These are phyloP conservation scores for Exophiala alcalophila DNA, from an alignment of 2,329 filamentous ascomycete genomes.

Conservation along the genomic window DNA sequence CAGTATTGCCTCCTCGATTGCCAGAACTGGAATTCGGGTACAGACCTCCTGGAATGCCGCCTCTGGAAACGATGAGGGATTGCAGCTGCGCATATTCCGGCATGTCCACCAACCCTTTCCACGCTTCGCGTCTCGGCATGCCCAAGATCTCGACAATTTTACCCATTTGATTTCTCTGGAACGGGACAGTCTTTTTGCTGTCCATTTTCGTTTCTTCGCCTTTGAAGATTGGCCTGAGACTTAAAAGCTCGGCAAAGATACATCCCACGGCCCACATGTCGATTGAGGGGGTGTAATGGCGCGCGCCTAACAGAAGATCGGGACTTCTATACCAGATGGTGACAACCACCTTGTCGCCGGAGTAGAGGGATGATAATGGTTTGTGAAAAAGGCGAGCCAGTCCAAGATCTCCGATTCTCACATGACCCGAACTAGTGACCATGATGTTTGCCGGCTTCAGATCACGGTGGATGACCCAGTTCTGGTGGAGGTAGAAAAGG, in stretches of 20 bases:
- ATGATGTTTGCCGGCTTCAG: conserved; percentile 98
- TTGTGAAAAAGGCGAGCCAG: conserved; percentile 92
- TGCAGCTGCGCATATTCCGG: conserved; percentile 77
- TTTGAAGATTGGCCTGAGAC: conserved; percentile 92
- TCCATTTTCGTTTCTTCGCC: conserved; percentile 99
- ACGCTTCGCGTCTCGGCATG: conserved; percentile 79
- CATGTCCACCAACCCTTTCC: conserved; percentile 81
- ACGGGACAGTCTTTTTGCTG: conserved; percentile 93
- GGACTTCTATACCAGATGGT: conserved; percentile 99
- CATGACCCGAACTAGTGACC: conserved; percentile 84
- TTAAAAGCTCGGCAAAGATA: conserved; percentile 92
- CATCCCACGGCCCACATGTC: conserved; percentile 98
- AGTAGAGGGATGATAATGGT: conserved; percentile 84
- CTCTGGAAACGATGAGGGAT: conserved; percentile 45
- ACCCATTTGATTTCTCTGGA: conserved; percentile 97
- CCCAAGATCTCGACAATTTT: conserved; percentile 98
- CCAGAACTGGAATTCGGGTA: conserved; percentile 33
- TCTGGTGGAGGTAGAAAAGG: conserved; percentile 88
- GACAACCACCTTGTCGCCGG: conserved; percentile 95
- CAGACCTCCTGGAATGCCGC: conserved; percentile 34
- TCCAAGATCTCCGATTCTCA: conserved; percentile 93
- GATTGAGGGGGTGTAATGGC: conserved; percentile 96
- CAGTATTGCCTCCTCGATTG: conserved; percentile 46
- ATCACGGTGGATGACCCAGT: conserved; percentile 96
- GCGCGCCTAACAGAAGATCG: conserved; percentile 82